Conservation (phyloP, 352 stramenopile species). For the Pythium volutum region DNA sequence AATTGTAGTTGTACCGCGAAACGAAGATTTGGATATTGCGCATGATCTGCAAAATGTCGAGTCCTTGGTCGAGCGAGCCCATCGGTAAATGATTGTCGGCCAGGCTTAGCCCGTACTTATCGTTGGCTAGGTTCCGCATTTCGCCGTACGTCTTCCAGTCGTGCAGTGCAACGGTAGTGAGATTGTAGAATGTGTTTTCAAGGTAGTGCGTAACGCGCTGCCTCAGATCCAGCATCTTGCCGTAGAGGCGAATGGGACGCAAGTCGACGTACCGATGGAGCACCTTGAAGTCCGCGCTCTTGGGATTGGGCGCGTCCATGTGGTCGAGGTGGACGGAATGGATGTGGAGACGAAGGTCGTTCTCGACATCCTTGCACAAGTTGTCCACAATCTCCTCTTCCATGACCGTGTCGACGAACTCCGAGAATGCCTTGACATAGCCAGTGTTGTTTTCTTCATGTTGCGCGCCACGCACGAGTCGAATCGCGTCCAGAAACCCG, state of each 20-base stretch:
- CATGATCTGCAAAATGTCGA: conserved; percentile 96
- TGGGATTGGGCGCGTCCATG: conserved; percentile 83
- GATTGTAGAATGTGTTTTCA: conserved; percentile 95
- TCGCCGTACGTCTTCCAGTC: conserved; percentile 95
- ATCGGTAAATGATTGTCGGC: conserved; percentile 92
- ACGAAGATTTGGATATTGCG: conserved; percentile 94
- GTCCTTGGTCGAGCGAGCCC: conserved; percentile 88
- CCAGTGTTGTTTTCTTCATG: conserved; percentile 68
- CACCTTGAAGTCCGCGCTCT: conserved; percentile 79
- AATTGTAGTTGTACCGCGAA: conserved; percentile 92
- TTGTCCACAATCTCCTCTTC: conserved; percentile 88
- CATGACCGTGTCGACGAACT: conserved; percentile 82
- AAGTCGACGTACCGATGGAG: conserved; percentile 85
- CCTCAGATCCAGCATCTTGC: conserved; percentile 82
- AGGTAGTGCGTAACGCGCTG: conserved; percentile 90
- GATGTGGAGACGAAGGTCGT: conserved; percentile 89
- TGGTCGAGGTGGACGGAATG: conserved; percentile 87
- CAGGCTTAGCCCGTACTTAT: conserved; percentile 91
- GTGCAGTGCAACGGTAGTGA: conserved; percentile 93
- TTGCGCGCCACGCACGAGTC: conserved; percentile 67
- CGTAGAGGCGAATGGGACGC: conserved; percentile 87
- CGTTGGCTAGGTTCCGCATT: conserved; percentile 91
- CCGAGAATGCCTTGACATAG: conserved; percentile 68
- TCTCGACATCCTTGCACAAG: conserved; percentile 92
- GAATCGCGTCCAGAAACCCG: conserved; percentile 77